phyloP scores from a whole-genome alignment of 257 asterid species.

The Lantana camara region DNA sequence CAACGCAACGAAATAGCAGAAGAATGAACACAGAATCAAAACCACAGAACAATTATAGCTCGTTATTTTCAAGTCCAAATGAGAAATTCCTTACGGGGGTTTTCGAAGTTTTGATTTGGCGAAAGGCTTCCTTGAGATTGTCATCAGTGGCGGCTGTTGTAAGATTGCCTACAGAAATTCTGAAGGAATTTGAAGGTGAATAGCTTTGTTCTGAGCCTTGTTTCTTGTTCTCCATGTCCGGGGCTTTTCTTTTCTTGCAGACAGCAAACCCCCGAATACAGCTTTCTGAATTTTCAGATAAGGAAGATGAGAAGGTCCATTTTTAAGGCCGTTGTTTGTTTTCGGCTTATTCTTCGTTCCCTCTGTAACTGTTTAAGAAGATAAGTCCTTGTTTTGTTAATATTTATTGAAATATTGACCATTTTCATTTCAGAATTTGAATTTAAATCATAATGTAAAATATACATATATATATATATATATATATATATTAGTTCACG shows the following conservation, averaged over 20 bases:
- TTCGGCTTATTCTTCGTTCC: no score
- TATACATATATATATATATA: no score
- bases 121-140: slow-evolving; percentile 61
- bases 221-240: neutral
- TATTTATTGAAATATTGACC: no score
- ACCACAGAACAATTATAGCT: neutral
- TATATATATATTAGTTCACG: no score
- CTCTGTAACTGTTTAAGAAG: no score
- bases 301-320: no score
- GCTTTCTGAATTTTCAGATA: no score
- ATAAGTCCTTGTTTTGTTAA: no score
- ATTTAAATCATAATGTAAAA: no score
- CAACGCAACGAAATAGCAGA: neutral
- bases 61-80: neutral
- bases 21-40: neutral
- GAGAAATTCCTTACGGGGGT: slow-evolving; percentile 45
- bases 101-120: slow-evolving; percentile 59
- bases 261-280: neutral
- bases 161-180: slow-evolving; percentile 33
- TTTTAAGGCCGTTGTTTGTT: no score
- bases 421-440: no score
- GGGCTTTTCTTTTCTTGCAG: slow-evolving; percentile 11
- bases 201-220: slow-evolving; percentile 27
- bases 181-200: slow-evolving; percentile 8
- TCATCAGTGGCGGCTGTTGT: slow-evolving; percentile 60